These are phyloP conservation scores for Stephania cephalantha DNA, from an alignment of 164 flowering plant species.

Conservation along the genomic window DNA sequence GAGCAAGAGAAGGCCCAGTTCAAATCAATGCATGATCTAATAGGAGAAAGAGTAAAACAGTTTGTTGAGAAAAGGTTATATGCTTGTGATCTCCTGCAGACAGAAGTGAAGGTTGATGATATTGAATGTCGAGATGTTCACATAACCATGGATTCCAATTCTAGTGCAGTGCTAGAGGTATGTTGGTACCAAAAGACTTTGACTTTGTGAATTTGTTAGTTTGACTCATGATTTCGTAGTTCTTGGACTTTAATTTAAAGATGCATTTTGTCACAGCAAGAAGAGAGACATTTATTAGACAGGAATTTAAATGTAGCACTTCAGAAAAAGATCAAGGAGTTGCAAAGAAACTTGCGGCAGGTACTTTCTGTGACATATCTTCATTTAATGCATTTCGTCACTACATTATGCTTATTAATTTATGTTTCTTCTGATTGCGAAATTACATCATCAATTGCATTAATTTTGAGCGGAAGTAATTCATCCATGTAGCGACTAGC, in stretches of 20 bases:
- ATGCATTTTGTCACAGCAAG: slow-evolving; percentile 53
- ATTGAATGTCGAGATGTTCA: slow-evolving; percentile 68
- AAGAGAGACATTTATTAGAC: slow-evolving; percentile 84
- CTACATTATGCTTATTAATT: not conserved
- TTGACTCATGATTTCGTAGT: too few species aligned
- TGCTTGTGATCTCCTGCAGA: slow-evolving; percentile 20
- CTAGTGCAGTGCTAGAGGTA: slow-evolving; percentile 36
- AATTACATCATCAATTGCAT: too few species aligned
- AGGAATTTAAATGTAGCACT: slow-evolving; percentile 71
- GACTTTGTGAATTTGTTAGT: too few species aligned
- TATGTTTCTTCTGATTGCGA: too few species aligned
- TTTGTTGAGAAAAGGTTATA: slow-evolving; percentile 15
- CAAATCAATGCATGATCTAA: slow-evolving; percentile 24
- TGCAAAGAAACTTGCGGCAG: slow-evolving; percentile 77
- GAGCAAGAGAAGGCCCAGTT: slow-evolving; percentile 46
- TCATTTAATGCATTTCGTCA: not conserved
- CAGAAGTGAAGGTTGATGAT: slow-evolving; percentile 29
- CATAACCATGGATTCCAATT: slow-evolving; percentile 30
- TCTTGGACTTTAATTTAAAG: too few species aligned
- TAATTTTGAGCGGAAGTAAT: too few species aligned
- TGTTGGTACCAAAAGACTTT: slow-evolving; percentile 6
- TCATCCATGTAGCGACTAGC: too few species aligned
- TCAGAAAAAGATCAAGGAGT: slow-evolving; percentile 73
- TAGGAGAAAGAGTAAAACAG: slow-evolving; percentile 42
- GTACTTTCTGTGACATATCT: slow-evolving; percentile 29